Percentiles rank a stretch among this genome's conserved stretches.
These are phyloP conservation scores for Paramyrothecium roridum DNA, from an alignment of 2,329 filamentous ascomycete genomes.

Conservation along the genomic window DNA sequence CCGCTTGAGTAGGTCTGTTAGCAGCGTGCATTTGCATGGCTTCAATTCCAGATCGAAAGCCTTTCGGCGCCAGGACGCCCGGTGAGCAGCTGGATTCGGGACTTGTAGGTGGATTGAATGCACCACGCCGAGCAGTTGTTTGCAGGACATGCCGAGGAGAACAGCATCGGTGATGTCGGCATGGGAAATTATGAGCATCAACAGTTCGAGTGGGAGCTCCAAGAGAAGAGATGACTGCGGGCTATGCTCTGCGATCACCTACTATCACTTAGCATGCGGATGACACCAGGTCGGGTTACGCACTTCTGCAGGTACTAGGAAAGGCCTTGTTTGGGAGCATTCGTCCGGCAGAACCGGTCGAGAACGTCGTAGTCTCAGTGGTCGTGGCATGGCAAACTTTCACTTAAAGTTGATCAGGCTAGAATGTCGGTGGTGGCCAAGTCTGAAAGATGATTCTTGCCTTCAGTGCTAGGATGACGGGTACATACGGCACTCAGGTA, in stretches of 20 bases:
- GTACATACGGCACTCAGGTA: too few species aligned
- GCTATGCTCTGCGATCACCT: background rate
- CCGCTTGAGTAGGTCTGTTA: conserved; percentile 11
- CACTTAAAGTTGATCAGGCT: too few species aligned
- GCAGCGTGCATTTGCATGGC: conserved; percentile 9
- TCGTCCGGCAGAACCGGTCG: too few species aligned
- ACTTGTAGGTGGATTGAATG: conserved; percentile 9
- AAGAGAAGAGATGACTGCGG: conserved; percentile 7
- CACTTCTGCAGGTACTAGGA: too few species aligned
- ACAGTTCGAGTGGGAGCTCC: conserved; percentile 20
- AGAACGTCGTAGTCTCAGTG: too few species aligned
- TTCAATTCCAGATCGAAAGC: too few species aligned
- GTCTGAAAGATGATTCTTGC: too few species aligned
- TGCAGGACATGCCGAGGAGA: conserved; percentile 16
- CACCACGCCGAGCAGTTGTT: conserved; percentile 14
- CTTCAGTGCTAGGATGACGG: too few species aligned
- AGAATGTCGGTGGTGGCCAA: too few species aligned
- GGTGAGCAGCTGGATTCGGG: conserved; percentile 10
- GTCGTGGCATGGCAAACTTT: too few species aligned
- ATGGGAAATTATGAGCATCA: conserved; percentile 16
- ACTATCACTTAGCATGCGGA: background rate
- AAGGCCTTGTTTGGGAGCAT: too few species aligned
- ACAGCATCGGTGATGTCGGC: conserved; percentile 9
- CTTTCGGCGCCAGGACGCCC: conserved; percentile 3
- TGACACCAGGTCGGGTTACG: background rate